These are phyloP conservation scores for Erodium trifolium DNA, from an alignment of 441 rosid genomes.

Conservation along the genomic window DNA sequence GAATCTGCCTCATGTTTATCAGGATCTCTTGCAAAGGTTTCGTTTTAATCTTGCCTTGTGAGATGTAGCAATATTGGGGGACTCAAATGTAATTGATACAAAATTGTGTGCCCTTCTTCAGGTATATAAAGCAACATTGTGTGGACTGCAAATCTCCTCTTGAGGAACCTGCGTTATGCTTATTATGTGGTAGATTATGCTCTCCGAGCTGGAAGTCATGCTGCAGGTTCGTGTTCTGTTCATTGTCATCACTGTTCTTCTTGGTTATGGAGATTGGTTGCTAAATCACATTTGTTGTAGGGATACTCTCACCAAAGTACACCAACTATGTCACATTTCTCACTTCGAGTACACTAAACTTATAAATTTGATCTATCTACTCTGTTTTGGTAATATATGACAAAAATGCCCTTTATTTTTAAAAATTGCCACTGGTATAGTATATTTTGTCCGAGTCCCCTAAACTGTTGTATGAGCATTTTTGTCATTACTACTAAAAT, in stretches of 20 bases:
- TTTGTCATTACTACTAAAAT: no score
- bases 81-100: slow-evolving; percentile 16
- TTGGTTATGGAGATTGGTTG: slow-evolving; percentile 14
- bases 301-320: no score
- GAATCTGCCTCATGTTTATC: slow-evolving; percentile 75
- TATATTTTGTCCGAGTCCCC: no score
- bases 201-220: slow-evolving; percentile 70
- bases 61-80: not conserved
- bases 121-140: slow-evolving; percentile 78
- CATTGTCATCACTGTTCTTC: slow-evolving; percentile 12
- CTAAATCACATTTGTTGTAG: not conserved
- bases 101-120: slow-evolving; percentile 28
- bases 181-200: slow-evolving; percentile 91
- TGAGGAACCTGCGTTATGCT: slow-evolving; percentile 79
- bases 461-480: no score
- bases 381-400: no score
- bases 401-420: no score
- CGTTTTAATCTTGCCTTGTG: slow-evolving; percentile 20
- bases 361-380: no score
- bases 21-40: slow-evolving; percentile 85
- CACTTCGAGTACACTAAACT: no score
- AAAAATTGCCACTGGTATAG: no score
- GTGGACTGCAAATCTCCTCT: slow-evolving; percentile 45
- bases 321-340: no score
- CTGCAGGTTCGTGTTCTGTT: slow-evolving; percentile 60